A percentile compares a stretch with the other conserved stretches of the same genome.
Conservation (phyloP, 768 basidiomycete genomes). For the Russula abietina region DNA sequence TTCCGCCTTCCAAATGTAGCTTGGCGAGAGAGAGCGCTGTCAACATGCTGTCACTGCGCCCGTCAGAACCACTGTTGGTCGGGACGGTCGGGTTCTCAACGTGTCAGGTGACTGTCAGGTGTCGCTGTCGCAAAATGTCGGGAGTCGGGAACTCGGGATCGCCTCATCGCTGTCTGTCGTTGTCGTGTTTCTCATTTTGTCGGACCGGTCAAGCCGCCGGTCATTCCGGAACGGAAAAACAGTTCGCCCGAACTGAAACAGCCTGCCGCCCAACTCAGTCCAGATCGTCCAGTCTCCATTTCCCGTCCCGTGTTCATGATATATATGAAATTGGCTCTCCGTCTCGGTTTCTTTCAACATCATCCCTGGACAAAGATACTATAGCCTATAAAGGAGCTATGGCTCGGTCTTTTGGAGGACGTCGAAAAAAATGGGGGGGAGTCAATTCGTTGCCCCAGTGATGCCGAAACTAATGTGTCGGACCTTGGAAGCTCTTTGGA, state of each 20-base stretch:
- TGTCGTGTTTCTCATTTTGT: too few species aligned
- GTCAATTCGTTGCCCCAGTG: not conserved
- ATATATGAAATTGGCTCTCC: not conserved
- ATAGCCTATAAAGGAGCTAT: not conserved
- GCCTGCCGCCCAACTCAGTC: too few species aligned
- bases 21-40: not conserved
- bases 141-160: too few species aligned
- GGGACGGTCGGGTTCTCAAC: not conserved
- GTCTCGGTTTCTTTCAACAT: not conserved
- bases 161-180: too few species aligned
- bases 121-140: too few species aligned
- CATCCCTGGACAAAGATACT: not conserved
- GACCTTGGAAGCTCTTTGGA: slow-evolving; percentile 4
- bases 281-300: too few species aligned
- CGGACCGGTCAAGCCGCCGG: not conserved
- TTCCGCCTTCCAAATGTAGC: not conserved
- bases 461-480: slow-evolving; percentile 11
- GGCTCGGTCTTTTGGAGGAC: not conserved
- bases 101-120: not conserved
- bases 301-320: not conserved
- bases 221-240: too few species aligned
- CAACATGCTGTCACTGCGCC: not conserved
- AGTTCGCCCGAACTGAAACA: too few species aligned
- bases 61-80: not conserved
- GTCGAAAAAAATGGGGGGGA: not conserved